Evolutionary conservation across 331 rosid species (phyloP).

Genomic region (Phaseolus coccineus): DNA sequence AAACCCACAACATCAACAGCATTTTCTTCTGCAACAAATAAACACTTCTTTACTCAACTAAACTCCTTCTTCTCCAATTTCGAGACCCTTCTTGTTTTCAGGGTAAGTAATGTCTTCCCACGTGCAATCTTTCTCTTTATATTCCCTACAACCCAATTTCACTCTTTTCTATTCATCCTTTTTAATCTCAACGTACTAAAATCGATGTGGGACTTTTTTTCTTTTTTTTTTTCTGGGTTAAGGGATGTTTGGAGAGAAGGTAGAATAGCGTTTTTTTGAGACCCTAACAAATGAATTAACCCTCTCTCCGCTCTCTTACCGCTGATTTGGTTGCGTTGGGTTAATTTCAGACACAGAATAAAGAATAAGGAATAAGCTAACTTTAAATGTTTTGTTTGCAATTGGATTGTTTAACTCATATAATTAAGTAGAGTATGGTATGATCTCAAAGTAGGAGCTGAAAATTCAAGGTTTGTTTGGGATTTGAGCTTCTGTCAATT

Average conservation of each 20-base stretch:
- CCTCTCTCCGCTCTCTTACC: conserved; percentile 1
- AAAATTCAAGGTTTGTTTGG: background rate
- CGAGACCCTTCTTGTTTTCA: conserved; percentile 9
- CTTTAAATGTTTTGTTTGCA: background rate
- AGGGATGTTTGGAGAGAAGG: background rate
- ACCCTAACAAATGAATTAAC: conserved; percentile 15
- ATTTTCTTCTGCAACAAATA: background rate
- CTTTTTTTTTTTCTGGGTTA: background rate
- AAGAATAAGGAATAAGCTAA: conserved; percentile 14
- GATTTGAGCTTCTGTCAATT: conserved; percentile 18
- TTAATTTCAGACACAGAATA: conserved; percentile 7
- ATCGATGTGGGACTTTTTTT: background rate
- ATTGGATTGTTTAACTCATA: background rate
- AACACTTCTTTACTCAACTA: conserved; percentile 12
- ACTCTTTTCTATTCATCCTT: background rate
- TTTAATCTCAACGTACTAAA: background rate
- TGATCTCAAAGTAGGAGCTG: background rate
- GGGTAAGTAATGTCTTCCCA: conserved; percentile 33
- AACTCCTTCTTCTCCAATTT: conserved; percentile 10
- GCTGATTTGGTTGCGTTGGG: background rate
- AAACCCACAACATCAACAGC: background rate
- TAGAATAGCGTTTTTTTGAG: background rate
- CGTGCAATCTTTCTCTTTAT: conserved; percentile 4
- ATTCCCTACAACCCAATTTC: background rate
- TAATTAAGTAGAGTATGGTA: background rate